Base-by-base conservation (phyloP, 768 basidiomycete species). In the Vararia minispora region DNA sequence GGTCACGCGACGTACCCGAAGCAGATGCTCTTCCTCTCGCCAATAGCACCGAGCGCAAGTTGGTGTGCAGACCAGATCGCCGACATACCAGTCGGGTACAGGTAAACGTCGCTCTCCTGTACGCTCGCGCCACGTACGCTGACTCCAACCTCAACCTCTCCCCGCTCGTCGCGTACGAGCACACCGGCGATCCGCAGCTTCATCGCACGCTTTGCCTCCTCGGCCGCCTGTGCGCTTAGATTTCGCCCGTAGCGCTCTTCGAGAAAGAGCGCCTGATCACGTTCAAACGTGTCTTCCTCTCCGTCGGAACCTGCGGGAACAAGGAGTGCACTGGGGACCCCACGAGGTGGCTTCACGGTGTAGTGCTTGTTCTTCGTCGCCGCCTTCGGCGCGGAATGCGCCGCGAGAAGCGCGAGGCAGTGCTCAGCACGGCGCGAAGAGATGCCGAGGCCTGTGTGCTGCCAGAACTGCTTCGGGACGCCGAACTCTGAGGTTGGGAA, bases 161-260 rank as follows among this genome's bases (percentile, higher is more conserved):
- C 65, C 22, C 61, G 50, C 14, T 46, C 58, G 53, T 90, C 86
- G 30, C 68, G 71, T 5, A 88, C 57, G 18, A 91, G 61, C 1
- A 89, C 80, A 36, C 91, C 89, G 0, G 94, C 88, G 28, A 99
- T 87, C 33, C 94, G 68, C 18, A 89, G 68, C n/a, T 86, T 76
- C 36, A 99, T 62, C 0, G 86, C 85, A 11, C 76, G 70, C 58
- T 99, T 99, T 3, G 90, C 91, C n/a, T 75, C 67, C 0, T 72
- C 63, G 0, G 83, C 85, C 3, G 76, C 74, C 12, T 71, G 63
- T 2, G 81, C 53, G 10, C 90, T 85, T 14, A 94, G 62, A 53
- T 94, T 97, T 5, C 94, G 75, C 0, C 90, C 94, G 47, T 95
- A 98, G 11, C 92, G 78, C 58, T 97, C 91, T 58, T 98, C 94